Conservation (phyloP, 495 filamentous ascomycete species). For the Penicillium nucicola region DNA sequence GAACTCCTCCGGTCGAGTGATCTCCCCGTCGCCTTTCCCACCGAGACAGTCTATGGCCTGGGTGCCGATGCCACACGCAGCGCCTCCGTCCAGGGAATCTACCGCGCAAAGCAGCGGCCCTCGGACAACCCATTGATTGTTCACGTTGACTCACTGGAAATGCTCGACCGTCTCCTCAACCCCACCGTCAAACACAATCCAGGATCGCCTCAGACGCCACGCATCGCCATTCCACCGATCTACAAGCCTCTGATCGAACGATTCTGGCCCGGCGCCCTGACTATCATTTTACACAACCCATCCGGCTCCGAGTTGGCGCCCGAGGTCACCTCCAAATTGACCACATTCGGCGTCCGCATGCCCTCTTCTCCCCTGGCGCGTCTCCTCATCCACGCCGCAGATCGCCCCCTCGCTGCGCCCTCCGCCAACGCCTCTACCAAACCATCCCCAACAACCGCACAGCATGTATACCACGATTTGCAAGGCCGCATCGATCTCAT, state of each 20-base stretch:
- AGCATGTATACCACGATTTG: conserved; percentile 85
- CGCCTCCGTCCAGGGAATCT: conserved; percentile 86
- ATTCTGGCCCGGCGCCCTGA: conserved; percentile 96
- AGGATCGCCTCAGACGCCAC: conserved; percentile 20
- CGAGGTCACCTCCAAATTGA: conserved; percentile 80
- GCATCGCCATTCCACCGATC: conserved; percentile 66
- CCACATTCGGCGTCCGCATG: conserved; percentile 88
- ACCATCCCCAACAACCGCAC: conserved; percentile 83
- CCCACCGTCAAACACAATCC: conserved; percentile 21
- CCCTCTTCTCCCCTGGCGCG: conserved; percentile 80
- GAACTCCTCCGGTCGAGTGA: conserved; percentile 57
- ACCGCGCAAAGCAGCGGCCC: conserved; percentile 81
- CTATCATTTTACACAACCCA: conserved; percentile 83
- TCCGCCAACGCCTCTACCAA: conserved; percentile 92
- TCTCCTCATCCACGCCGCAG: conserved; percentile 72
- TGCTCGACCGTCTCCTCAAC: conserved; percentile 66
- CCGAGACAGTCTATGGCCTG: conserved; percentile 96
- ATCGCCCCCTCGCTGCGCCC: conserved; percentile 83
- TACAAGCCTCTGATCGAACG: conserved; percentile 75
- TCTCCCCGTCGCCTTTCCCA: conserved; percentile 89
- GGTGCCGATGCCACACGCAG: conserved; percentile 89
- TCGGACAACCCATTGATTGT: conserved; percentile 95
- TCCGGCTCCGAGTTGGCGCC: conserved; percentile 66
- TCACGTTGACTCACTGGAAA: conserved; percentile 77
- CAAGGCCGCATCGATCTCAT: conserved; percentile 81